A percentile compares a stretch with the other conserved stretches of the same genome.
These are phyloP conservation scores for Apocynum venetum DNA, from an alignment of 257 asterid species.

Conservation along the genomic window DNA sequence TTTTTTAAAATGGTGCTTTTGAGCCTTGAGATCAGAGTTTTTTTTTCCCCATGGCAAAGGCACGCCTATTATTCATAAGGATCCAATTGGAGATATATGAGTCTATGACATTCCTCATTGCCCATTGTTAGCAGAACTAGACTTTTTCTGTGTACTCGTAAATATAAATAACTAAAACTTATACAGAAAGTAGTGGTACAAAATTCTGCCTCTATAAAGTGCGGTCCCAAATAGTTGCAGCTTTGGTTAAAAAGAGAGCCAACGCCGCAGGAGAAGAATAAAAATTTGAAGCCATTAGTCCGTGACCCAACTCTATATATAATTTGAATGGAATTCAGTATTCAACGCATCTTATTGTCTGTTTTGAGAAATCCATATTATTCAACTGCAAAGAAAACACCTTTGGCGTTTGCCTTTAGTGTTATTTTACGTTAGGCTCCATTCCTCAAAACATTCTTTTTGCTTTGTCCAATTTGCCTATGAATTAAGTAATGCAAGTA, in stretches of 20 bases:
- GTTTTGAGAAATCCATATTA: conserved; percentile 20
- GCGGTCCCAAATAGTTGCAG: not conserved
- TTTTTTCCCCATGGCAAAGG: no score
- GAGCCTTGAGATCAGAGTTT: no score
- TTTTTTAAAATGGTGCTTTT: no score
- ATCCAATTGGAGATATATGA: no score
- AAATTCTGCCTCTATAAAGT: not conserved
- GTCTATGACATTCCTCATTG: no score
- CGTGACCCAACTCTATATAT: not conserved
- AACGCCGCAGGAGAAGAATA: conserved; percentile 4
- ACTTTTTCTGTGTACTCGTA: no score
- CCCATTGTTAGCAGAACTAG: no score
- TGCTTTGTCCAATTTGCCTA: conserved; percentile 12
- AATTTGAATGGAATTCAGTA: conserved; percentile 6
- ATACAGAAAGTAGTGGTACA: no score
- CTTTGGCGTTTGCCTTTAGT: conserved; percentile 24
- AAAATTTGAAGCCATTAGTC: not conserved
- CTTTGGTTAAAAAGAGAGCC: not conserved
- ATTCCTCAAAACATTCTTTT: conserved; percentile 30
- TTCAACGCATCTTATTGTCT: conserved; percentile 41
- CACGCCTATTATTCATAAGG: no score
- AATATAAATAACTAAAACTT: no score
- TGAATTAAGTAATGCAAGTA: conserved; percentile 14
- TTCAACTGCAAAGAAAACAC: conserved; percentile 21
- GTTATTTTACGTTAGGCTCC: conserved; percentile 41